Evolutionary conservation across 2,329 filamentous ascomycete species (phyloP).

Genomic region (Paracorniculantispora psalliotae): DNA sequence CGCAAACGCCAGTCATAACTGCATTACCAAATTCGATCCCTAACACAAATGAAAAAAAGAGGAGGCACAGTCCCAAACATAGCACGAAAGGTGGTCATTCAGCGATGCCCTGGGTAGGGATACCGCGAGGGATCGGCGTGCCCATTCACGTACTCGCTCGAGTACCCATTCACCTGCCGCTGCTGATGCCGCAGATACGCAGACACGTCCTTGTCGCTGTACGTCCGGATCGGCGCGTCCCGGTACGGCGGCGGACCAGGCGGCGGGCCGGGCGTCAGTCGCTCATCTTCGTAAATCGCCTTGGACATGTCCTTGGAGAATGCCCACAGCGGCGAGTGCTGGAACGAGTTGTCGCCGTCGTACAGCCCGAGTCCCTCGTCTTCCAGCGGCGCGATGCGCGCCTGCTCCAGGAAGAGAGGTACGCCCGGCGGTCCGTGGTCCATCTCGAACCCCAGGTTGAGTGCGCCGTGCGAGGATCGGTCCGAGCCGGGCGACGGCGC

Average conservation of each 20-base stretch:
- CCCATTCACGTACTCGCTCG: constrained; percentile 3
- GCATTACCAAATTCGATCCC: background rate
- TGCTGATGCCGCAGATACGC: constrained; percentile 7
- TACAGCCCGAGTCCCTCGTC: constrained; percentile 2
- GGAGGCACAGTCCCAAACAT: background rate
- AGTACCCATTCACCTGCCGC: constrained; percentile 8
- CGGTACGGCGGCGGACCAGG: background rate
- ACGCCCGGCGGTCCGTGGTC: constrained; percentile 7
- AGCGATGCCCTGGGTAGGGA: background rate
- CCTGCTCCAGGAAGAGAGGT: constrained; percentile 10
- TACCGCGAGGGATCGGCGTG: background rate
- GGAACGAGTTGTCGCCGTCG: constrained; percentile 10
- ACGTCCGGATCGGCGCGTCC: background rate
- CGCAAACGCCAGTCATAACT: background rate
- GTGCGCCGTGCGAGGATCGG: background rate
- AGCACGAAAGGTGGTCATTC: background rate
- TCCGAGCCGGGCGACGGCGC: background rate
- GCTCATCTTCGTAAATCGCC: background rate
- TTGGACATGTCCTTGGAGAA: constrained; percentile 5
- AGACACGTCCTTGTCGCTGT: constrained; percentile 10
- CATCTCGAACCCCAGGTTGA: constrained; percentile 9
- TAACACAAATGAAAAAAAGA: background rate
- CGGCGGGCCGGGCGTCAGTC: background rate
- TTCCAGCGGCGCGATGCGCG: constrained; percentile 4
- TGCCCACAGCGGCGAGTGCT: background rate